Percentiles rank a stretch among this genome's conserved stretches.
Conservation (phyloP, 2,329 filamentous ascomycete genomes). For the Trichoderma citrinoviride region DNA sequence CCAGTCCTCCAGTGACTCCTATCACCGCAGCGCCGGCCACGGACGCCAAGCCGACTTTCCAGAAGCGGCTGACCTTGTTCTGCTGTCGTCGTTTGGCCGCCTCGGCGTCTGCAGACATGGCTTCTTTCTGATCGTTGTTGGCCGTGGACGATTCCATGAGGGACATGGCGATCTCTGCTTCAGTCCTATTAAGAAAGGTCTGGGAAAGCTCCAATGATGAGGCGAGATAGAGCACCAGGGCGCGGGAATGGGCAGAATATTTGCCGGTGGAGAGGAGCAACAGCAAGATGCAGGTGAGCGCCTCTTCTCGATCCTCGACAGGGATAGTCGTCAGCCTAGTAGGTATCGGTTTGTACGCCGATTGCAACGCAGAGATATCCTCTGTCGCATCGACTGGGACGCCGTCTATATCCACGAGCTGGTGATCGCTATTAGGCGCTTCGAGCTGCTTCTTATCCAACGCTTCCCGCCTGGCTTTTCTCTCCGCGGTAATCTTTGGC, state of each 20-base stretch:
- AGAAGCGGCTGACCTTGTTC: conserved; percentile 68
- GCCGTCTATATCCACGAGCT: conserved; percentile 44
- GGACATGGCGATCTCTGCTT: conserved; percentile 72
- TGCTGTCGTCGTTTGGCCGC: conserved; percentile 70
- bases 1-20: conserved; percentile 88
- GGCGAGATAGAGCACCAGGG: conserved; percentile 64
- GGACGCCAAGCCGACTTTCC: conserved; percentile 87
- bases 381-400: conserved; percentile 35
- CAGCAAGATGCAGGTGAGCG: conserved; percentile 68
- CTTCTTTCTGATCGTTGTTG: conserved; percentile 39
- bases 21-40: conserved; percentile 86
- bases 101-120: conserved; percentile 73
- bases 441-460: conserved; percentile 40
- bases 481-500: conserved; percentile 46
- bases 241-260: conserved; percentile 71
- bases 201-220: conserved; percentile 64
- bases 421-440: conserved; percentile 36
- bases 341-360: conserved; percentile 52
- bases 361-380: conserved; percentile 47
- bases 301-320: conserved; percentile 57
- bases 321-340: conserved; percentile 57
- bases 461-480: conserved; percentile 44
- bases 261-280: conserved; percentile 69
- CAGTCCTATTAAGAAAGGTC: conserved; percentile 62
- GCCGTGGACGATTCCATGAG: conserved; percentile 63